A percentile compares a stretch with the other conserved stretches of the same genome.
Evolutionary conservation across 768 basidiomycete species (phyloP).

Genomic region (Leccinum disarticulatum): DNA sequence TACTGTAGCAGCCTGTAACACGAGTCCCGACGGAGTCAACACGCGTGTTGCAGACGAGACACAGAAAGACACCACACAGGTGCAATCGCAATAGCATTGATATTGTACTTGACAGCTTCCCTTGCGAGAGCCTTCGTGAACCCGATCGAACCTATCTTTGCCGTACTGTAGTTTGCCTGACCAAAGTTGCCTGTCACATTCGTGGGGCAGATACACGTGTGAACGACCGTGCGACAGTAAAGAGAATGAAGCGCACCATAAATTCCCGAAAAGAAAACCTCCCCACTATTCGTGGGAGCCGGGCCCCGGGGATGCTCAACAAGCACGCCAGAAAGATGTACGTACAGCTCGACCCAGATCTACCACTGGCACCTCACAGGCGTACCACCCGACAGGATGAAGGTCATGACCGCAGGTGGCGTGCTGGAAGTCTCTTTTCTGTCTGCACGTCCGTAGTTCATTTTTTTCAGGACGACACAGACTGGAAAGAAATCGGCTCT

Average conservation of each 20-base stretch:
- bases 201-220: not conserved
- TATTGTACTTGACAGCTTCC: constrained; percentile 91
- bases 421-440: no score
- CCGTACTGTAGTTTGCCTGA: constrained; percentile 96
- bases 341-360: no score
- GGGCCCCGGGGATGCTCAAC: no score
- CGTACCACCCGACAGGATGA: no score
- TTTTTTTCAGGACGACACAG: no score
- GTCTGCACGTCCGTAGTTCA: no score
- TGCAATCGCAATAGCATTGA: constrained; percentile 83
- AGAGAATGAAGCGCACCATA: constrained; percentile 56
- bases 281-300: no score
- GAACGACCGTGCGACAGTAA: not conserved
- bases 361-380: no score
- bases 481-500: no score
- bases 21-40: not conserved
- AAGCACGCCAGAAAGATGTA: no score
- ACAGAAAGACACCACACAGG: constrained; percentile 55
- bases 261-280: constrained; percentile 52
- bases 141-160: constrained; percentile 92
- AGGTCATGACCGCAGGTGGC: no score
- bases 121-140: constrained; percentile 92
- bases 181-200: constrained; percentile 78
- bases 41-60: not conserved
- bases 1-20: constrained; percentile 58